Conservation (phyloP, 139 green algal species). For the Axilococcus clingmanii region DNA sequence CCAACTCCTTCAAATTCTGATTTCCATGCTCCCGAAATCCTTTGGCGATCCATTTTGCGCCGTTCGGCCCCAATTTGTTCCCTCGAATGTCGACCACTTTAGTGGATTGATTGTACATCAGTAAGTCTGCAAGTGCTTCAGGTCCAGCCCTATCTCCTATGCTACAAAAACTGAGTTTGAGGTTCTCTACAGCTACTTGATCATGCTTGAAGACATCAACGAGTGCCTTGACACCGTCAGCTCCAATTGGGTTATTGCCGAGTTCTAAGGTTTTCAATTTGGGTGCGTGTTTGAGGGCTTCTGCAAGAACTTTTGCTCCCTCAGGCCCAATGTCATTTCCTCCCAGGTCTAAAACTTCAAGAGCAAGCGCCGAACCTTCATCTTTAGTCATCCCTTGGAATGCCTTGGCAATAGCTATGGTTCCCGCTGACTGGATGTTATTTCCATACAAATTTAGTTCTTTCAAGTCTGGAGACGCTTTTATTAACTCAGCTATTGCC, state of each 20-base stretch:
- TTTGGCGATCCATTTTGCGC: conserved; percentile 28
- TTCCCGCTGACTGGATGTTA: conserved; percentile 75
- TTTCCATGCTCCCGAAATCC: conserved; percentile 61
- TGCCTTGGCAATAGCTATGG: conserved; percentile 52
- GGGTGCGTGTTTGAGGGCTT: conserved; percentile 39
- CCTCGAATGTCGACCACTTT: conserved; percentile 81
- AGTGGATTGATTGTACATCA: conserved; percentile 85
- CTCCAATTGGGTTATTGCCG: conserved; percentile 90
- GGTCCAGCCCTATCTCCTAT: conserved; percentile 66
- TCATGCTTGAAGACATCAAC: conserved; percentile 80
- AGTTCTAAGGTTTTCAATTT: conserved; percentile 67
- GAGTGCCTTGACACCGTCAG: conserved; percentile 62
- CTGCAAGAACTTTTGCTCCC: conserved; percentile 38
- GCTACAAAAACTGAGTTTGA: conserved; percentile 97
- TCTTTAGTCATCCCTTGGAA: no score
- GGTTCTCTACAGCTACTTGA: conserved; percentile 56
- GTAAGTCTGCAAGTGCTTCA: conserved; percentile 68
- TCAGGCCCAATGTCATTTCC: conserved; percentile 88
- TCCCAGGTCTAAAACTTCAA: conserved; percentile 82
- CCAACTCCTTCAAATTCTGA: conserved; percentile 70
- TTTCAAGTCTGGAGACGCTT: conserved; percentile 41
- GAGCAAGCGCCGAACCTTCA: conserved; percentile 34
- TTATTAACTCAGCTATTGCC: conserved; percentile 64
- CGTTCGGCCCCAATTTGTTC: conserved; percentile 83
- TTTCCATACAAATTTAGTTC: conserved; percentile 97